Base-by-base conservation (phyloP, 192 early-diverging fungal species). In the Phlyctochytrium planicorne region DNA sequence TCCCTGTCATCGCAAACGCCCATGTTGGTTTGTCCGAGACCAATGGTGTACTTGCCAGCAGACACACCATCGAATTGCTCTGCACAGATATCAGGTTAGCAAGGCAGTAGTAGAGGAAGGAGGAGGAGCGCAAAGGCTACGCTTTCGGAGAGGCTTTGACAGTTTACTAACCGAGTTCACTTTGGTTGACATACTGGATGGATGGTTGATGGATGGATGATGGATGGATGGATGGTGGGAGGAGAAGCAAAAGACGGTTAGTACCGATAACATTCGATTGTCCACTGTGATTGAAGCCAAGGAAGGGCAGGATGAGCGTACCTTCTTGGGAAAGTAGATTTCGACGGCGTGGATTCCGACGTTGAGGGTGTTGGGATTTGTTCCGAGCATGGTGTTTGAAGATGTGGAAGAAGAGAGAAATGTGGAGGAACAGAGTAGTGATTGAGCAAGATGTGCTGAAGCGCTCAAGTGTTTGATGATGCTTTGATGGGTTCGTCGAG, bases 21-120 rank as follows among this genome's bases (percentile, higher is more conserved):
- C 97, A 99, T 99, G 75, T 90, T 90, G 66, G 79, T 84, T 82
- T 97, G 95, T 36, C 97, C 97, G 20, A 99, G 88, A 65, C 97
- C 97, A 71, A 97, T 96, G 63, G 95, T 95, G 82, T 99, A 99
- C 85, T 97, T 99, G 70, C 97, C 97, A 50, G 90, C 77, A 27
- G 93, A 93, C 50, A 93, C 97, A 34, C 90, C 89, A 78, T 99
- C 95, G 80, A 91, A 91, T 78, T 87, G 72, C 78, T 99, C 95
- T 73, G 85, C 74, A 56, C 25, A 37, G 33, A 6, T 6, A n/a
- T 68, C 37, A 63, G 30, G 14, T 25, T 12, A 2, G 33, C 23
- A 32, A 66, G 70, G 23, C 24, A n/a, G 53, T 63, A n/a, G 30
- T 34, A 74, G 62, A 60, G 23, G 2, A 71, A 63, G 70, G 56